Conservation (phyloP, 371 early-diverging fungal genomes). For the Rhizopus arrhizus region DNA sequence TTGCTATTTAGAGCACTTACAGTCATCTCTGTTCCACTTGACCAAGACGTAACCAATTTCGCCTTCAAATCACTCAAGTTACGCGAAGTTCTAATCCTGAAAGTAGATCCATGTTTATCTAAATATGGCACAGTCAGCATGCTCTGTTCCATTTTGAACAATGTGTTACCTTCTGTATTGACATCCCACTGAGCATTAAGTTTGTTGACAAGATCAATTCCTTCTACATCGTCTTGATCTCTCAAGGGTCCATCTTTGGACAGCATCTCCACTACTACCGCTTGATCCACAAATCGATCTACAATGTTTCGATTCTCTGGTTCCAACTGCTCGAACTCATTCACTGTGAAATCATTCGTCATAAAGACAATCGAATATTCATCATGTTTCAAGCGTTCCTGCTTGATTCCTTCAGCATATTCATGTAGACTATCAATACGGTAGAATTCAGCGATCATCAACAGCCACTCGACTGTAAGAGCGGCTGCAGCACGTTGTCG, state of each 20-base stretch:
- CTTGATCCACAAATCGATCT: constrained; percentile 35
- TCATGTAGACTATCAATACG: constrained; percentile 33
- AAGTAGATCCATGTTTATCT: constrained; percentile 44
- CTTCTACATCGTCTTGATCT: constrained; percentile 50
- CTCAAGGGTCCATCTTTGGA: constrained; percentile 48
- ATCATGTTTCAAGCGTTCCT: constrained; percentile 31
- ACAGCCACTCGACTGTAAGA: constrained; percentile 58
- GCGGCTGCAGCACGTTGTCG: constrained; percentile 63
- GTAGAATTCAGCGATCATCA: constrained; percentile 42
- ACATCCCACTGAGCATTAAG: constrained; percentile 47
- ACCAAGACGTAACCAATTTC: constrained; percentile 46
- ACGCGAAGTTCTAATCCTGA: constrained; percentile 51
- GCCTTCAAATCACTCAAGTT: constrained; percentile 53
- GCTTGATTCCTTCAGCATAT: constrained; percentile 36
- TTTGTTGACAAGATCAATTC: constrained; percentile 47
- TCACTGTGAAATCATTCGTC: constrained; percentile 12
- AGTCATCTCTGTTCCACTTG: constrained; percentile 30
- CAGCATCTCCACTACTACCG: constrained; percentile 40
- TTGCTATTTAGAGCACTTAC: constrained; percentile 10
- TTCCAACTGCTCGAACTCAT: constrained; percentile 36
- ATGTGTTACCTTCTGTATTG: constrained; percentile 31
- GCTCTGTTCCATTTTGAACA: too few species aligned
- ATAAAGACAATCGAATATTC: constrained; percentile 45
- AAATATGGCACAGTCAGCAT: neutral
- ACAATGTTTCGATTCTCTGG: constrained; percentile 28